Conservation (phyloP, 2,329 filamentous ascomycete species). For the Fusarium abutilonis region DNA sequence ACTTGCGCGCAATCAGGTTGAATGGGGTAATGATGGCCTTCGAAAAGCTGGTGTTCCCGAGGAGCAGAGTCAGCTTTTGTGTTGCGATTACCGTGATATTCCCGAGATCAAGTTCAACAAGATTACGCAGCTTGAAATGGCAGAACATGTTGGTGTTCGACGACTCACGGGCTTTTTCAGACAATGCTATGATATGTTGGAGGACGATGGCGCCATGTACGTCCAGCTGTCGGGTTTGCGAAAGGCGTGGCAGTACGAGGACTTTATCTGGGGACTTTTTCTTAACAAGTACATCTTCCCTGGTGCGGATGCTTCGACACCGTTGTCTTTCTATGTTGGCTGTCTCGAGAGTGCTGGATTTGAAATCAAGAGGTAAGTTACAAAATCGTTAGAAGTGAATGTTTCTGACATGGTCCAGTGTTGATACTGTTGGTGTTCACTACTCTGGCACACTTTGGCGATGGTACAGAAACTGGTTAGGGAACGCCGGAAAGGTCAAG, state of each 20-base stretch:
- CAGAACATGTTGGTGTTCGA: conserved; percentile 92
- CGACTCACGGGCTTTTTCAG: conserved; percentile 80
- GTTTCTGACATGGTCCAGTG: conserved; percentile 44
- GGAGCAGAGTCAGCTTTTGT: conserved; percentile 85
- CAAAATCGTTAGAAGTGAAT: background rate
- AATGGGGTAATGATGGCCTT: conserved; percentile 90
- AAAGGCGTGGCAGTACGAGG: conserved; percentile 95
- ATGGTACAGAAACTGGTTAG: conserved; percentile 98
- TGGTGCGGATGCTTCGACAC: conserved; percentile 91
- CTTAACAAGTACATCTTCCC: conserved; percentile 99
- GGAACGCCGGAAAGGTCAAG: conserved; percentile 86
- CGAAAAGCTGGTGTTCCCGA: conserved; percentile 80
- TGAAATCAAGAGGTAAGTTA: conserved; percentile 74
- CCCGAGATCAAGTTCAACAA: conserved; percentile 87
- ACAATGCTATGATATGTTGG: conserved; percentile 91
- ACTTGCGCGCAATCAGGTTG: conserved; percentile 90
- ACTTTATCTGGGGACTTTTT: conserved; percentile 94
- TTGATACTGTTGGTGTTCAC: conserved; percentile 93
- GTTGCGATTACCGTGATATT: conserved; percentile 95
- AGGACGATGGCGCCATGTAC: conserved; percentile 93
- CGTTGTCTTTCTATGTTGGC: conserved; percentile 83
- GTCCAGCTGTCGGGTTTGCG: conserved; percentile 90
- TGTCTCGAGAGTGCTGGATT: conserved; percentile 72
- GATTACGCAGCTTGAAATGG: conserved; percentile 97
- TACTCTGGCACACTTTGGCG: conserved; percentile 95